A percentile compares a stretch with the other conserved stretches of the same genome.
Evolutionary conservation across 2,329 filamentous ascomycete genomes (phyloP).

Genomic region (Cadophora gregata): DNA sequence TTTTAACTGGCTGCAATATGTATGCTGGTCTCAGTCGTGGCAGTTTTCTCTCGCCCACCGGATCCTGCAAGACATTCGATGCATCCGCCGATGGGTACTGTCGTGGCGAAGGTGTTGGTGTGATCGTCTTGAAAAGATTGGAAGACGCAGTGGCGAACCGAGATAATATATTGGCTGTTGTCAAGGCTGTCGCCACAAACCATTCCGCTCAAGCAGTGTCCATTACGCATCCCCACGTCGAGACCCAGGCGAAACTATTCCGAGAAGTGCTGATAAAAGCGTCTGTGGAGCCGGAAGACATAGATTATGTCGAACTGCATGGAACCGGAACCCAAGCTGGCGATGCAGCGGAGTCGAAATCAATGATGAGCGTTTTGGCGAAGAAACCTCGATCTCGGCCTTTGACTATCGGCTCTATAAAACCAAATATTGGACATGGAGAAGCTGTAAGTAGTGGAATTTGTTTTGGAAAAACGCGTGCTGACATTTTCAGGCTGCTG

Average conservation of each 20-base stretch:
- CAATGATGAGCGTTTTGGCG: slow-evolving; percentile 4
- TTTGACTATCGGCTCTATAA: slow-evolving; percentile 63
- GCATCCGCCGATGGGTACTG: slow-evolving; percentile 57
- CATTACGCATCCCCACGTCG: slow-evolving; percentile 81
- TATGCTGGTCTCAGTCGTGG: slow-evolving; percentile 6
- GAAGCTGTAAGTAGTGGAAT: slow-evolving; percentile 30
- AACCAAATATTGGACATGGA: slow-evolving; percentile 48
- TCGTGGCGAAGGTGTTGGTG: slow-evolving; percentile 54
- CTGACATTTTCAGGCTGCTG: slow-evolving; percentile 2
- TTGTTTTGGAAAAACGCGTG: neutral
- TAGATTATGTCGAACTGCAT: slow-evolving; percentile 87
- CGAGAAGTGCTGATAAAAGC: slow-evolving; percentile 72
- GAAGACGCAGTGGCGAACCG: slow-evolving; percentile 55
- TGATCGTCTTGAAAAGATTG: slow-evolving; percentile 55
- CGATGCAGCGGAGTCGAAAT: slow-evolving; percentile 55
- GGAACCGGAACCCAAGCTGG: slow-evolving; percentile 86
- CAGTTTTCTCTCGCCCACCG: neutral
- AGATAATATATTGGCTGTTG: slow-evolving; percentile 55
- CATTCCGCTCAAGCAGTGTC: slow-evolving; percentile 81
- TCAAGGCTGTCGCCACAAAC: slow-evolving; percentile 76
- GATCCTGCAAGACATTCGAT: slow-evolving; percentile 53
- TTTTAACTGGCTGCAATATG: slow-evolving; percentile 1
- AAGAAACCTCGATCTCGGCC: slow-evolving; percentile 47
- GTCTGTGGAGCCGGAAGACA: slow-evolving; percentile 74
- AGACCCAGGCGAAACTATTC: slow-evolving; percentile 73